Conservation (phyloP, 2,329 filamentous ascomycete genomes). For the Hymenoscyphus scutula region DNA sequence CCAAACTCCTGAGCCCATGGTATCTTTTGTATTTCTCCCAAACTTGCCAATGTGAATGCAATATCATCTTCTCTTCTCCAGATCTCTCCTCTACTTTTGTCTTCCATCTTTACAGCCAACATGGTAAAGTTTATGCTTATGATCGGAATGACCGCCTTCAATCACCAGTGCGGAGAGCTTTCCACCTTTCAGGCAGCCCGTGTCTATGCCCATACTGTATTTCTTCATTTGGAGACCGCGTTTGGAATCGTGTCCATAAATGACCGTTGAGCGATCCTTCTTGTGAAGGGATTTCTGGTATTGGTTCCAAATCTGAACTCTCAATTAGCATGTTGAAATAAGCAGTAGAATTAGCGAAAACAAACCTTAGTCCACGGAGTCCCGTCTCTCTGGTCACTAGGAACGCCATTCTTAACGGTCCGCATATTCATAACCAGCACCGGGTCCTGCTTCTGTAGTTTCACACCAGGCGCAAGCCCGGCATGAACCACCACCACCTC, state of each 20-base stretch:
- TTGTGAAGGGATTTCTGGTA: conserved; percentile 42
- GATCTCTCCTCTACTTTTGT: conserved; percentile 1
- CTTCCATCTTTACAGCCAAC: conserved; percentile 33
- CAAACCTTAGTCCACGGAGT: conserved; percentile 35
- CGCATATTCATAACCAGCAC: conserved; percentile 91
- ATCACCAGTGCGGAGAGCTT: conserved; percentile 76
- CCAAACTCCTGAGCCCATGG: conserved; percentile 1
- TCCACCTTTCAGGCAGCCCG: conserved; percentile 74
- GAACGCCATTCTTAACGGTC: conserved; percentile 42
- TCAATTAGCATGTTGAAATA: conserved; percentile 19
- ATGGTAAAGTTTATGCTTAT: conserved; percentile 32
- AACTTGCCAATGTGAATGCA: not conserved
- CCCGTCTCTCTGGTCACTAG: conserved; percentile 31
- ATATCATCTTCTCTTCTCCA: not conserved
- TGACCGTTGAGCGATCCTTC: conserved; percentile 58
- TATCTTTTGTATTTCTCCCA: not conserved
- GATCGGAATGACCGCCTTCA: conserved; percentile 48
- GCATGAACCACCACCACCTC: conserved; percentile 78
- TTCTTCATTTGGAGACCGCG: conserved; percentile 62
- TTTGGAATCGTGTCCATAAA: conserved; percentile 86
- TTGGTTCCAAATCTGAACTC: conserved; percentile 52
- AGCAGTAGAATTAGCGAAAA: not conserved
- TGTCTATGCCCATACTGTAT: conserved; percentile 84
- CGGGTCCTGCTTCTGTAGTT: conserved; percentile 69
- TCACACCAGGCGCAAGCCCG: conserved; percentile 74